A percentile compares a stretch with the other conserved stretches of the same genome.
phyloP scores from a whole-genome alignment of 2,329 filamentous ascomycete species.

The Bipolaris cookei region DNA sequence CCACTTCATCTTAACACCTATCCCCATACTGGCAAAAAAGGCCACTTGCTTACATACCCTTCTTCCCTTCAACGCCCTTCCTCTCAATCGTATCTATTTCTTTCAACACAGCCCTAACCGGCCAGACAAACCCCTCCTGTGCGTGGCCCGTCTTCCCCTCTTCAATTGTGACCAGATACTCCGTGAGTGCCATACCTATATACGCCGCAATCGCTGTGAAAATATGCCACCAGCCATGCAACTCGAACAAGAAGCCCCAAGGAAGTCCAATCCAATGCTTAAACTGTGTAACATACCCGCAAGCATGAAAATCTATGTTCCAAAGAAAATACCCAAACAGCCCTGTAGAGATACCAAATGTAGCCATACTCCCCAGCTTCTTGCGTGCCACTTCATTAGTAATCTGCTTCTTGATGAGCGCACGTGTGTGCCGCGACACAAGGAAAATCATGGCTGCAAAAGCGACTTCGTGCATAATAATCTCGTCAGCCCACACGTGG shows the following conservation, averaged over 20 bases:
- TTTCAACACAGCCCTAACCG: conserved; percentile 39
- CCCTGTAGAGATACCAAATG: conserved; percentile 47
- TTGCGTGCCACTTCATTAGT: conserved; percentile 30
- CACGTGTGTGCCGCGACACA: conserved; percentile 41
- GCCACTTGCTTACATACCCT: conserved; percentile 11
- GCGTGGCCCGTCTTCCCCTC: conserved; percentile 33
- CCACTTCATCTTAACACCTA: too few species aligned
- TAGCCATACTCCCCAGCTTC: conserved; percentile 35
- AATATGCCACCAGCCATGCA: conserved; percentile 71
- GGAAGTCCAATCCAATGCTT: conserved; percentile 60
- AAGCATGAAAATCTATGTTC: conserved; percentile 64
- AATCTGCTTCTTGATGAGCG: conserved; percentile 37
- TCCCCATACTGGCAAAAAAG: too few species aligned
- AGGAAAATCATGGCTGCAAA: conserved; percentile 53
- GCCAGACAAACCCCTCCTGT: conserved; percentile 48
- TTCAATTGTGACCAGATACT: conserved; percentile 46
- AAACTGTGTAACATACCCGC: conserved; percentile 55
- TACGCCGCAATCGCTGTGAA: conserved; percentile 63
- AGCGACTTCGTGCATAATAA: conserved; percentile 47
- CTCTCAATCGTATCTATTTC: conserved; percentile 31
- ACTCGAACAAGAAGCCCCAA: conserved; percentile 62
- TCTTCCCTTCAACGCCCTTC: conserved; percentile 20
- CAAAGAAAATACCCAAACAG: conserved; percentile 62
- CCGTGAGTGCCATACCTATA: conserved; percentile 47
- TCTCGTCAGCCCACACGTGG: conserved; percentile 49